Evolutionary conservation across 148 eudicot species (phyloP), one percentile per base, ranked within the genome.

Genomic region (Dianthus caryophyllus): DNA sequence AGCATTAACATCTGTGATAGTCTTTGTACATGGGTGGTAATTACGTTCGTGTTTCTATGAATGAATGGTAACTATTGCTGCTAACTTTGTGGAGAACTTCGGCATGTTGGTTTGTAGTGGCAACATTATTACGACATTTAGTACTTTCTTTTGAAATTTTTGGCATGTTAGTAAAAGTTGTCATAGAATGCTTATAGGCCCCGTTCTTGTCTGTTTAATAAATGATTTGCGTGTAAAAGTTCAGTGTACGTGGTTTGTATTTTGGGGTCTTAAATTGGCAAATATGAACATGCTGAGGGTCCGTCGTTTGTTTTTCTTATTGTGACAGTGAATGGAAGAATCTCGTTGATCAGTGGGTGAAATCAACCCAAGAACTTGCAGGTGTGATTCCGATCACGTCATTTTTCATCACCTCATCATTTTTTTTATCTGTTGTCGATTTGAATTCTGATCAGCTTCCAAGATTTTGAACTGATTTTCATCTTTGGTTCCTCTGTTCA

Each of bases 291-390:
- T 17, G 20, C 18, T 18, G 17, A n/a, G n/a, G n/a, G n/a, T n/a
- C n/a, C n/a, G 5, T 49, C 22, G 21, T 49, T 51, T 51, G 64
- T 17, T 31, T 55, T 22, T 69, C 47, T 55, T 49, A 39, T 21
- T 25, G 66, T 77, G 72, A 62, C 85, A 94, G 98, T 46, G 78
- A 67, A 39, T 94, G 98, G 98, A 88, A 80, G 81, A 65, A 59
- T 51, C 73, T 90, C 72, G 96, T 86, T 50, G 97, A 90, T 72
- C 88, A 79, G 50, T 94, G 89, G 88, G 83, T 84, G 50, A 72
- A 75, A 75, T 75, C 92, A 38, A 82, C 83, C 24, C 68, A 72
- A 59, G 82, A 79, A 59, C 59, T 72, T 62, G 75, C 87, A 76
- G 91, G 95, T 90, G 57, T 26, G 13, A 64, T 29, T 46, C 20